These are phyloP conservation scores for Batrachochytrium dendrobatidis DNA, from an alignment of 371 early-diverging fungal genomes.

Conservation along the genomic window DNA sequence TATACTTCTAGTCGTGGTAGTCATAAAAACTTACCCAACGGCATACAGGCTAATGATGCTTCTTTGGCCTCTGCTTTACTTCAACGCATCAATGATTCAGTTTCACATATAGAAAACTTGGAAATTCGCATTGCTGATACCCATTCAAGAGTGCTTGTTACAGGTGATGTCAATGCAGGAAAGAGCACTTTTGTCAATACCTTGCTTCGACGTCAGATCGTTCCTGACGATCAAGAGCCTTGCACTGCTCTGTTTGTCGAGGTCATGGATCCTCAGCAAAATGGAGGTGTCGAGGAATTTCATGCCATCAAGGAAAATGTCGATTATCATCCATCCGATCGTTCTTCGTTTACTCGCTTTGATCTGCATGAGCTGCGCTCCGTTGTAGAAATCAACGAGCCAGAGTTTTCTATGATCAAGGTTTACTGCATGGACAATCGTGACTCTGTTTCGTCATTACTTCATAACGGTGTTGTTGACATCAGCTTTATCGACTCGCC, in stretches of 20 bases:
- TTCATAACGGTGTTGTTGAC: conserved; percentile 90
- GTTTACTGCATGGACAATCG: conserved; percentile 71
- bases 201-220: conserved; percentile 73
- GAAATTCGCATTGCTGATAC: conserved; percentile 77
- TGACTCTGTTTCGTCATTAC: conserved; percentile 40
- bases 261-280: conserved; percentile 79
- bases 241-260: conserved; percentile 92
- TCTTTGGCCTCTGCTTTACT: conserved; percentile 24
- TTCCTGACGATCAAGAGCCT: conserved; percentile 95
- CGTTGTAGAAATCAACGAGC: conserved; percentile 50
- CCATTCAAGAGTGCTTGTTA: conserved; percentile 87
- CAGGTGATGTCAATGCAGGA: conserved; percentile 96
- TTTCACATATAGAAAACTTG: conserved; percentile 68
- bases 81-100: conserved; percentile 14
- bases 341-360: conserved; percentile 63
- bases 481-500: conserved; percentile 95
- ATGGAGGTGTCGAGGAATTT: conserved; percentile 77
- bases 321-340: conserved; percentile 60
- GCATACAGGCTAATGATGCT: too few relatives aligned
- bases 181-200: conserved; percentile 96
- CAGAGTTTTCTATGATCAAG: conserved; percentile 76
- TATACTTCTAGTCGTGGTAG: too few relatives aligned
- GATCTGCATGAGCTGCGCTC: conserved; percentile 44
- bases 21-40: too few relatives aligned
- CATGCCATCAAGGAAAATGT: conserved; percentile 71